These are phyloP conservation scores for Vigna radiata DNA, from an alignment of 306 rosid genomes.

Conservation along the genomic window DNA sequence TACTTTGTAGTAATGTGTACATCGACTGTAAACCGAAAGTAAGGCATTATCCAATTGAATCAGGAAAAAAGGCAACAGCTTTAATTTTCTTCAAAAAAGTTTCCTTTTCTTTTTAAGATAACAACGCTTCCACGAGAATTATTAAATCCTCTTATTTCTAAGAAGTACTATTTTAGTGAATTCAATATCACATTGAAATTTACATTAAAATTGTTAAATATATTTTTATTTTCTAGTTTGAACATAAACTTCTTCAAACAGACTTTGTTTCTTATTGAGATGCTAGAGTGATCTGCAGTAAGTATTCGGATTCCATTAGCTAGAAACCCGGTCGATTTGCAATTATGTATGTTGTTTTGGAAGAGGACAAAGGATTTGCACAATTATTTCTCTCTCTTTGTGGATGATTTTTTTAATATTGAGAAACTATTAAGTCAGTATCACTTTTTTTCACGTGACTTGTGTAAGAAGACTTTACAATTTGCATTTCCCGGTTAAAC, in stretches of 20 bases:
- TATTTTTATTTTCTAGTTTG: background rate
- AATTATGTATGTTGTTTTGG: no score
- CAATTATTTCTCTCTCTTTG: background rate
- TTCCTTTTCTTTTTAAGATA: background rate
- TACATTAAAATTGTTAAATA: background rate
- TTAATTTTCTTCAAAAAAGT: background rate
- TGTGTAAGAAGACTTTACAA: no score
- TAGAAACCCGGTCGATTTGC: background rate
- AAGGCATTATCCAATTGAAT: slow-evolving; percentile 34
- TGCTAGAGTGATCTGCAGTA: no score
- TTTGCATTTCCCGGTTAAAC: no score
- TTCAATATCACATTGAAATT: background rate
- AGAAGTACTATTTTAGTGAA: background rate
- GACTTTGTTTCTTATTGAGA: no score
- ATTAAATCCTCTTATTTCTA: background rate
- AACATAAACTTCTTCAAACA: no score
- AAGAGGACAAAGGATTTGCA: background rate
- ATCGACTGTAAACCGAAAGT: slow-evolving; percentile 41
- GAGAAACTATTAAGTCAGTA: background rate
- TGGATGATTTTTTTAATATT: background rate
- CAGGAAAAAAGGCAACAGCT: slow-evolving; percentile 18
- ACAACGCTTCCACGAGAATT: background rate
- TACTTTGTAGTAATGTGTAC: background rate
- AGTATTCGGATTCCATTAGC: background rate
- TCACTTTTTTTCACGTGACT: no score